Evolutionary conservation across 768 basidiomycete species (phyloP).

Genomic region (Russula virescens): DNA sequence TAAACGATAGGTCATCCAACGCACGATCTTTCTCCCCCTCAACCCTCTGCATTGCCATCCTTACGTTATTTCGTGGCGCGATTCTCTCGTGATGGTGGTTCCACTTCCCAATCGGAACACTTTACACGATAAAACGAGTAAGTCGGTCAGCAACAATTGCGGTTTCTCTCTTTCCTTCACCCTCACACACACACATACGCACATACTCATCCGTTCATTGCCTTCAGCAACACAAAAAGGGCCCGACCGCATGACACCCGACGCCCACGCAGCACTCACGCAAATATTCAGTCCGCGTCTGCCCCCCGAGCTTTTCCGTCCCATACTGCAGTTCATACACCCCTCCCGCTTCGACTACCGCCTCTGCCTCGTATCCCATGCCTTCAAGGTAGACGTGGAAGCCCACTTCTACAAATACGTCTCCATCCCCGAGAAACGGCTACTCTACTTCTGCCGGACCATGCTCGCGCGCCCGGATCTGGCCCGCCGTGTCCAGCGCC

Average conservation of each 20-base stretch:
- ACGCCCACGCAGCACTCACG: too few relatives aligned
- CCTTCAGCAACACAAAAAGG: background rate
- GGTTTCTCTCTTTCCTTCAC: too few relatives aligned
- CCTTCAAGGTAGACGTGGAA: slow-evolving; percentile 12
- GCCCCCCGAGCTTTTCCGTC: slow-evolving; percentile 13
- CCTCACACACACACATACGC: background rate
- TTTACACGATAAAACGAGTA: background rate
- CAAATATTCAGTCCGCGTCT: background rate
- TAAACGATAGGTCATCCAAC: background rate
- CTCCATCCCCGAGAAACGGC: slow-evolving; percentile 5
- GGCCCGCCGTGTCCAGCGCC: slow-evolving; percentile 15
- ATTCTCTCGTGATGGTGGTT: background rate
- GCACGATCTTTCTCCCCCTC: background rate
- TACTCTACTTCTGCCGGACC: slow-evolving; percentile 17
- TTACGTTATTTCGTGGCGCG: background rate
- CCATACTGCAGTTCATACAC: slow-evolving; percentile 8
- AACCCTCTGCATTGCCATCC: background rate
- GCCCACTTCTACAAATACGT: slow-evolving; percentile 15
- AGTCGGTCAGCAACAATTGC: background rate
- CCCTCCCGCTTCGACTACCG: slow-evolving; percentile 8
- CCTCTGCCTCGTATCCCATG: slow-evolving; percentile 9
- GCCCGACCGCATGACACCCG: background rate
- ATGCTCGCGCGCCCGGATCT: slow-evolving; percentile 21
- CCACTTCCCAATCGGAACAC: background rate
- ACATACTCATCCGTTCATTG: too few relatives aligned